These are phyloP conservation scores for Lactarius hatsudake DNA, from an alignment of 768 basidiomycete genomes.

Conservation along the genomic window DNA sequence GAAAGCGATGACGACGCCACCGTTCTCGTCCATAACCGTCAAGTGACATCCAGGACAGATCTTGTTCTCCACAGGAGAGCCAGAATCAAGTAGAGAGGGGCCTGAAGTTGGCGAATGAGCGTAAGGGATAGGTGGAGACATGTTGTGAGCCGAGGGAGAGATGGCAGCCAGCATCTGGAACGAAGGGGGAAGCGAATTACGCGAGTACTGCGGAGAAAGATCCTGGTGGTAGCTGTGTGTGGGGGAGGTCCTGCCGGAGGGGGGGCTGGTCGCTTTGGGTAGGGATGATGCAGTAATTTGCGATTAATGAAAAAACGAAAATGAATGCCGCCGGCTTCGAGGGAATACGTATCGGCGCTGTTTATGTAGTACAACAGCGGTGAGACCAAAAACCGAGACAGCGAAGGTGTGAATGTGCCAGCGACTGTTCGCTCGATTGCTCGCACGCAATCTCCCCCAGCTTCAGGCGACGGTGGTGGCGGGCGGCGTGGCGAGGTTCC, in stretches of 20 bases:
- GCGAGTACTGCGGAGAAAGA: not conserved
- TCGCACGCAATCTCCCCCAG: not conserved
- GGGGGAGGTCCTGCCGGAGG: not conserved
- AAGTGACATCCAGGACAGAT: constrained; percentile 80
- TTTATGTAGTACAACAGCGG: not conserved
- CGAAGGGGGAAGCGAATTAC: not conserved
- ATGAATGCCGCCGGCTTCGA: not conserved
- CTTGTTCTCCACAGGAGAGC: constrained; percentile 47
- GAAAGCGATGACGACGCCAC: constrained; percentile 91
- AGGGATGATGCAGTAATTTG: constrained; percentile 9
- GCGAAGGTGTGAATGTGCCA: not conserved
- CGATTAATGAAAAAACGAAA: not conserved
- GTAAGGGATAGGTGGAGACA: constrained; percentile 19
- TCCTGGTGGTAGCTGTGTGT: not conserved
- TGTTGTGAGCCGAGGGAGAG: constrained; percentile 16
- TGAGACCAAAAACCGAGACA: not conserved
- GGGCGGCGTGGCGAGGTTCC: not conserved
- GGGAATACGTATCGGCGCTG: not conserved
- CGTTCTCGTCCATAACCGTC: constrained; percentile 76
- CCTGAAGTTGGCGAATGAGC: constrained; percentile 3
- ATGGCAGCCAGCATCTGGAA: constrained; percentile 22
- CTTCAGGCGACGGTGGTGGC: not conserved
- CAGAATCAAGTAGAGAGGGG: constrained; percentile 21
- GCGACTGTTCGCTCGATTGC: not conserved
- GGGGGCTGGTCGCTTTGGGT: not conserved